These are phyloP conservation scores for Inonotus hispidus DNA, from an alignment of 1,284 basidiomycete genomes.

Conservation along the genomic window DNA sequence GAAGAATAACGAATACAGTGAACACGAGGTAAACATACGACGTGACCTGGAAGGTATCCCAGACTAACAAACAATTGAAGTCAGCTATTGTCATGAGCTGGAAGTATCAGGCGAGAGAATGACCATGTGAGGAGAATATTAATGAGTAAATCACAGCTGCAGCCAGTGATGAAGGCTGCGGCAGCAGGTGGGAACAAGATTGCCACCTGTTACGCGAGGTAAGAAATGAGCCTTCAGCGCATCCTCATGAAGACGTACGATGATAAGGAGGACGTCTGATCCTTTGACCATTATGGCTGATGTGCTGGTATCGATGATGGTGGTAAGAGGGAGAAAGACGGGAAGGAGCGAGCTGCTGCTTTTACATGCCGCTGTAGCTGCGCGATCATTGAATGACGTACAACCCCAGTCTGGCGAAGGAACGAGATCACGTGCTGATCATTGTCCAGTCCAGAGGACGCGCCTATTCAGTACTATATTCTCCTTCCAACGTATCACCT, in stretches of 20 bases:
- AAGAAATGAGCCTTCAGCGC: too few species aligned
- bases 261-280: too few species aligned
- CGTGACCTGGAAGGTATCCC: slow-evolving; percentile 70
- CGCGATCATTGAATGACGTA: not conserved
- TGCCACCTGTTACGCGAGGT: slow-evolving; percentile 46
- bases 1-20: too few species aligned
- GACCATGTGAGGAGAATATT: slow-evolving; percentile 71
- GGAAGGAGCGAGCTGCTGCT: not conserved
- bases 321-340: not conserved
- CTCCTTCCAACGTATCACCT: too few species aligned
- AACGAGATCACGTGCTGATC: too few species aligned
- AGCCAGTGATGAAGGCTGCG: slow-evolving; percentile 70
- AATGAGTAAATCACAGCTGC: slow-evolving; percentile 76
- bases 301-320: too few species aligned
- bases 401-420: not conserved
- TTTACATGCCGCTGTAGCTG: not conserved
- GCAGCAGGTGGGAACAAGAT: slow-evolving; percentile 72
- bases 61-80: slow-evolving; percentile 38
- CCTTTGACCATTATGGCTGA: too few species aligned
- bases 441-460: not conserved
- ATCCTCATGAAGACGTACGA: too few species aligned
- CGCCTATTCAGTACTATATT: not conserved
- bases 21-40: slow-evolving; percentile 34
- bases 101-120: slow-evolving; percentile 22
- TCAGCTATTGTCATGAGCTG: not conserved